phyloP scores from a whole-genome alignment of 805 yeast genomes.

The Metschnikowia sp. region DNA sequence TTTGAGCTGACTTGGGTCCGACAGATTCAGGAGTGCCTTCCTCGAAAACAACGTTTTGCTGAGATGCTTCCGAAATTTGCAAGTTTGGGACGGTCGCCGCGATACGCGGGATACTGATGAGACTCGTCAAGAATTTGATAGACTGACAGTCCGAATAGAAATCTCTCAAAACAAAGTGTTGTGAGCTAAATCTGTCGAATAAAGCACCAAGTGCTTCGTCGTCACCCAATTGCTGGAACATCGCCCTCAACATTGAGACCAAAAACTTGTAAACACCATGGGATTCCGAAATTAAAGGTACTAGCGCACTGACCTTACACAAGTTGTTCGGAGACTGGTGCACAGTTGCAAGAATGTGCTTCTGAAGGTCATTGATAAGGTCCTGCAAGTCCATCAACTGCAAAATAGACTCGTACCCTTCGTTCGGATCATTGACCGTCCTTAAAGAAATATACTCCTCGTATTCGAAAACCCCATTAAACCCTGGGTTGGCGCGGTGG shows the following conservation, averaged over 20 bases:
- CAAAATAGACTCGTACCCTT: constrained; percentile 85
- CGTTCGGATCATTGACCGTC: constrained; percentile 89
- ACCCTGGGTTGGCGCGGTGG: constrained; percentile 81
- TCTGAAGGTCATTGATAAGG: constrained; percentile 71
- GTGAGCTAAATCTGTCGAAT: constrained; percentile 65
- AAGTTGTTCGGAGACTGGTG: constrained; percentile 59
- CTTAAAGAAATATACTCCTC: constrained; percentile 89
- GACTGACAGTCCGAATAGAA: constrained; percentile 90
- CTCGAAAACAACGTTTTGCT: not conserved
- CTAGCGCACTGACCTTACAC: constrained; percentile 80
- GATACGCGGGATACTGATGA: constrained; percentile 75
- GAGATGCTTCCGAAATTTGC: constrained; percentile 41
- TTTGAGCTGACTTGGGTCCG: too few species aligned
- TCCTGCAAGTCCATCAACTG: constrained; percentile 88
- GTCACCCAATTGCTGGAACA: constrained; percentile 69
- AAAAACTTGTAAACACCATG: constrained; percentile 90
- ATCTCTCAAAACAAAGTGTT: constrained; percentile 68
- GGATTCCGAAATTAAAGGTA: constrained; percentile 86
- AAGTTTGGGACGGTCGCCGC: constrained; percentile 60
- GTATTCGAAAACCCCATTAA: constrained; percentile 93
- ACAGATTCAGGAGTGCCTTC: too few species aligned
- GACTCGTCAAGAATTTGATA: constrained; percentile 72
- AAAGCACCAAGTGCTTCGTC: constrained; percentile 77
- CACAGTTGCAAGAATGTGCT: constrained; percentile 69
- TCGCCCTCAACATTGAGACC: constrained; percentile 86